A percentile compares a stretch with the other conserved stretches of the same genome.
These are phyloP conservation scores for Diaporthe sp. DNA, from an alignment of 2,329 filamentous ascomycete genomes.

Conservation along the genomic window DNA sequence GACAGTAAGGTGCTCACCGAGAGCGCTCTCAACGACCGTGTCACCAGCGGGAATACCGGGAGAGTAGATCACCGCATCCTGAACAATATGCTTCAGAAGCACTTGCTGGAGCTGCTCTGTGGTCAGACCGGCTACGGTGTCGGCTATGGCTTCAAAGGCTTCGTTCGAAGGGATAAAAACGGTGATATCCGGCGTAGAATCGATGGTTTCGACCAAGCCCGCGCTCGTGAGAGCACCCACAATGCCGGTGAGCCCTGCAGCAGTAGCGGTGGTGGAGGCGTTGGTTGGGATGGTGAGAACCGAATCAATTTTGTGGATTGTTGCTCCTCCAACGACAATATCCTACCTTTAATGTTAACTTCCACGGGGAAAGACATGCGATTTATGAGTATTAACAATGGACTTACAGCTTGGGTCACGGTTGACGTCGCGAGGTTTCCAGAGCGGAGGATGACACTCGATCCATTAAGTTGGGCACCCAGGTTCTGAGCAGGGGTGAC, in stretches of 20 bases:
- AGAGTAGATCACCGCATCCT: not conserved
- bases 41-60: not conserved
- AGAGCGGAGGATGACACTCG: conserved; percentile 24
- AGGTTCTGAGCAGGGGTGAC: conserved; percentile 24
- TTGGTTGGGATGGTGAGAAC: conserved; percentile 28
- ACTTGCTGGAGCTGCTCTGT: conserved; percentile 22
- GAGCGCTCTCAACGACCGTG: not conserved
- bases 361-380: accelerated
- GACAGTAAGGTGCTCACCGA: conserved; percentile 15
- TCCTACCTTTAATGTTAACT: not conserved
- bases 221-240: conserved; percentile 2
- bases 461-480: conserved; percentile 12
- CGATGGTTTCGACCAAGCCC: not conserved
- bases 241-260: conserved; percentile 4
- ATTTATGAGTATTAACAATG: not conserved
- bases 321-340: conserved; percentile 14
- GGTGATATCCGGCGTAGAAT: conserved; percentile 1
- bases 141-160: conserved; percentile 13
- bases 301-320: conserved; percentile 27
- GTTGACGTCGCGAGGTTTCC: conserved; percentile 10
- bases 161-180: conserved; percentile 27
- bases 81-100: conserved; percentile 8
- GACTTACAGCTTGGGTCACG: conserved; percentile 29
- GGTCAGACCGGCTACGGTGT: conserved; percentile 5
- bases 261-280: conserved; percentile 21